Evolutionary conservation across 129 eudicot species (phyloP).

Genomic region (Helichrysum umbraculigerum): DNA sequence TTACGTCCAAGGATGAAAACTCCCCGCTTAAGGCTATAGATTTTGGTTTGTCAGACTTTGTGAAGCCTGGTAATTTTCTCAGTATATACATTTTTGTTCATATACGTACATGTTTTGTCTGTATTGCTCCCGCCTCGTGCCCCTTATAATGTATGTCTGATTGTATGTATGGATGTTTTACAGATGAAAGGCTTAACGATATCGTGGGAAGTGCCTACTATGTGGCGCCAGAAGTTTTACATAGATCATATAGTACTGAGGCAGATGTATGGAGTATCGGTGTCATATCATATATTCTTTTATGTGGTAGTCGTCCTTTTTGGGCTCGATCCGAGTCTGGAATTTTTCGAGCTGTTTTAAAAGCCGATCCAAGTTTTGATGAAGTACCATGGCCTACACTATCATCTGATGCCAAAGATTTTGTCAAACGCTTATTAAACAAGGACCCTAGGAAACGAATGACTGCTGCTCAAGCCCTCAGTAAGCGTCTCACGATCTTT

Average conservation of each 20-base stretch:
- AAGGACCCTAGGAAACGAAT: slow-evolving; percentile 94
- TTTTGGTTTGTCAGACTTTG: slow-evolving; percentile 93
- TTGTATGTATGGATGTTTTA: slow-evolving; percentile 24
- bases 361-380: slow-evolving; percentile 85
- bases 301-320: slow-evolving; percentile 94
- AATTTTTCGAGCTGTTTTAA: slow-evolving; percentile 83
- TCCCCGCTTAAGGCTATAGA: slow-evolving; percentile 87
- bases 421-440: slow-evolving; percentile 73
- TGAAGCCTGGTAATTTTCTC: slow-evolving; percentile 66
- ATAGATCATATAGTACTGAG: slow-evolving; percentile 88
- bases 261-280: slow-evolving; percentile 98
- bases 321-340: slow-evolving; percentile 99
- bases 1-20: slow-evolving; percentile 80
- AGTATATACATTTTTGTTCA: not conserved
- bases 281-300: slow-evolving; percentile 81
- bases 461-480: slow-evolving; percentile 90
- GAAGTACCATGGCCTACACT: slow-evolving; percentile 94
- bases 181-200: slow-evolving; percentile 95
- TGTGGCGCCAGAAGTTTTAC: slow-evolving; percentile 98
- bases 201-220: slow-evolving; percentile 96
- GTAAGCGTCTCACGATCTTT: slow-evolving; percentile 42
- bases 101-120: not conserved
- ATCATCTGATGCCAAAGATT: slow-evolving; percentile 84
- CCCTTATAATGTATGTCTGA: not conserved
- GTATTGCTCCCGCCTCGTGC: not conserved